These are phyloP conservation scores for Marasmius sp. DNA, from an alignment of 1,284 basidiomycete genomes.

Conservation along the genomic window DNA sequence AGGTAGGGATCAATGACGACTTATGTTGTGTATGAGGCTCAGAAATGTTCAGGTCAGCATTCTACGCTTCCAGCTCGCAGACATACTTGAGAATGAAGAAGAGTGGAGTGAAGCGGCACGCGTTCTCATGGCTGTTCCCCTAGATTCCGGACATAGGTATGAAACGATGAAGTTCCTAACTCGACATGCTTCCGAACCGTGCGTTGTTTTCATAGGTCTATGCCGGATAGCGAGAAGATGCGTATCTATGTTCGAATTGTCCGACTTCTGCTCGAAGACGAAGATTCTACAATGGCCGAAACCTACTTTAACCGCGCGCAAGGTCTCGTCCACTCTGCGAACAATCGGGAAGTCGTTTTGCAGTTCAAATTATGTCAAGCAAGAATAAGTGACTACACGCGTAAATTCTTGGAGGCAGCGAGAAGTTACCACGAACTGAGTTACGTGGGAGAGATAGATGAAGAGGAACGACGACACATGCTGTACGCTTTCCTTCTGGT, in stretches of 20 bases:
- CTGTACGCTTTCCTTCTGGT: slow-evolving; percentile 53
- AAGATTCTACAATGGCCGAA: slow-evolving; percentile 92
- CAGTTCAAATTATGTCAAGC: slow-evolving; percentile 90
- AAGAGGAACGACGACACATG: slow-evolving; percentile 85
- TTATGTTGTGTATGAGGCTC: too few relatives aligned
- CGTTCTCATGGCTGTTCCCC: slow-evolving; percentile 86
- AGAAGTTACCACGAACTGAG: slow-evolving; percentile 92
- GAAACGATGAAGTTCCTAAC: slow-evolving; percentile 15
- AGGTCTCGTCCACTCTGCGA: slow-evolving; percentile 77
- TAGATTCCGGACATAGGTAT: slow-evolving; percentile 89
- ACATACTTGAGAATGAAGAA: slow-evolving; percentile 86
- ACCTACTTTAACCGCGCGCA: slow-evolving; percentile 97
- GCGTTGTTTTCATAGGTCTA: slow-evolving; percentile 42
- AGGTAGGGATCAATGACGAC: slow-evolving; percentile 51
- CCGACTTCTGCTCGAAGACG: slow-evolving; percentile 92
- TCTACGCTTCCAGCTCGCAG: slow-evolving; percentile 84
- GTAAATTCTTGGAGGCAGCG: slow-evolving; percentile 95
- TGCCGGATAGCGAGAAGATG: slow-evolving; percentile 85
- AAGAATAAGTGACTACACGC: slow-evolving; percentile 87
- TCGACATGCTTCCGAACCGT: not conserved
- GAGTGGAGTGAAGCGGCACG: slow-evolving; percentile 92
- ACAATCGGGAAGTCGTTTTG: slow-evolving; percentile 75
- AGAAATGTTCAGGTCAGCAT: slow-evolving; percentile 64
- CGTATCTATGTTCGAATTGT: slow-evolving; percentile 93
- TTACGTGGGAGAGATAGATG: slow-evolving; percentile 85